Percentiles rank a stretch among this genome's conserved stretches.
Conservation (phyloP, 2,329 filamentous ascomycete genomes). For the Penicillium sp. region DNA sequence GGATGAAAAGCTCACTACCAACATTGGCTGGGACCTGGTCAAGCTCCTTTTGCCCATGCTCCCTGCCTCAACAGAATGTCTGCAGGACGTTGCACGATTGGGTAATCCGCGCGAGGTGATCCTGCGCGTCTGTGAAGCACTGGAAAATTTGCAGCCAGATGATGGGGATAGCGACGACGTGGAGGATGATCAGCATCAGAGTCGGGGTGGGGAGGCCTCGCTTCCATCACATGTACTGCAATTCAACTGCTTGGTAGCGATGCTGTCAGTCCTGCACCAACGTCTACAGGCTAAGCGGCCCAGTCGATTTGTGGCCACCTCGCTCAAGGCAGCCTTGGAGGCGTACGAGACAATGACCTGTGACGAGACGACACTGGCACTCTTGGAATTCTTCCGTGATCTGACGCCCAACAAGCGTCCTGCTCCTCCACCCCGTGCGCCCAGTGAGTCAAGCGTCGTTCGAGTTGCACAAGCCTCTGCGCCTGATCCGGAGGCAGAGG, state of each 20-base stretch:
- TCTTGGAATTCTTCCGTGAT: constrained; percentile 53
- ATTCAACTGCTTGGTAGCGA: constrained; percentile 28
- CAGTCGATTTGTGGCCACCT: constrained; percentile 59
- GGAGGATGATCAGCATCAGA: constrained; percentile 23
- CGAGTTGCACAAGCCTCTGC: constrained; percentile 34
- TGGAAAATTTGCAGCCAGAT: constrained; percentile 51
- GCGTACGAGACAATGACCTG: constrained; percentile 54
- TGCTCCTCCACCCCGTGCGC: constrained; percentile 52
- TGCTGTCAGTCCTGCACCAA: constrained; percentile 54
- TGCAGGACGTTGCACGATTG: constrained; percentile 55
- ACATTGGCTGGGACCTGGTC: constrained; percentile 63
- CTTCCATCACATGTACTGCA: constrained; percentile 14
- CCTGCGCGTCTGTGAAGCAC: constrained; percentile 56
- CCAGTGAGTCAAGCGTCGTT: constrained; percentile 43
- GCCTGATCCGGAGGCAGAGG: constrained; percentile 54
- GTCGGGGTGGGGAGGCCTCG: constrained; percentile 3
- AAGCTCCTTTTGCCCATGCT: constrained; percentile 56
- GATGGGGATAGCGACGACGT: constrained; percentile 30
- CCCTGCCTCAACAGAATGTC: constrained; percentile 52
- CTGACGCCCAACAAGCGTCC: constrained; percentile 54
- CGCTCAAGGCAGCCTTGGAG: constrained; percentile 55
- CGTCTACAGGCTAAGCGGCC: constrained; percentile 60
- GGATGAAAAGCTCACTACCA: constrained; percentile 54
- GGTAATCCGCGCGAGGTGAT: constrained; percentile 62
- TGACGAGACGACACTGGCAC: constrained; percentile 51